phyloP scores from a whole-genome alignment of 495 filamentous ascomycete genomes.

The Acidomyces sp. region DNA sequence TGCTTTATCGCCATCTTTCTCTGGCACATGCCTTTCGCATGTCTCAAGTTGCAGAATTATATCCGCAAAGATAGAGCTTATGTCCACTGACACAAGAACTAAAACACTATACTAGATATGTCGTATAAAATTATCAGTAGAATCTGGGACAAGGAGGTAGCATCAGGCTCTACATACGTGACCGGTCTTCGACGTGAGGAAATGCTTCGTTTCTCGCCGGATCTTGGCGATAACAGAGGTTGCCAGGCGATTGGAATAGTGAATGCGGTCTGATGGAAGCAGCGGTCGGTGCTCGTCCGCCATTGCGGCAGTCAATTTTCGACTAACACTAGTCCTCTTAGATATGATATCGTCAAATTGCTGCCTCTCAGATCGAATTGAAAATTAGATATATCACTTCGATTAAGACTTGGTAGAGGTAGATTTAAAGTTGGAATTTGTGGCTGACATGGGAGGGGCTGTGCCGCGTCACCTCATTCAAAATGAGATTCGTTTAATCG shows the following conservation, averaged over 20 bases:
- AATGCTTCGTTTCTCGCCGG: conserved; percentile 13
- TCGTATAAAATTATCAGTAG: too few species aligned
- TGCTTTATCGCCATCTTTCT: conserved; percentile 28
- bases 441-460: too few species aligned
- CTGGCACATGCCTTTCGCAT: conserved; percentile 37
- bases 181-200: conserved; percentile 16
- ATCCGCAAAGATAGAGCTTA: conserved; percentile 46
- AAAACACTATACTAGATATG: conserved; percentile 46
- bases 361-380: too few species aligned
- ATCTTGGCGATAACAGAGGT: not conserved
- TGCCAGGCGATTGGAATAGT: not conserved
- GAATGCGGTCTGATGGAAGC: not conserved
- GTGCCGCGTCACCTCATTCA: too few species aligned
- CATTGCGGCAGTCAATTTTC: not conserved
- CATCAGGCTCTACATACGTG: too few species aligned
- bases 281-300: conserved; percentile 1
- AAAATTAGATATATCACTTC: too few species aligned
- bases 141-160: too few species aligned
- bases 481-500: too few species aligned
- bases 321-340: not conserved
- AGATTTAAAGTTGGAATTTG: too few species aligned
- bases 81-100: conserved; percentile 42
- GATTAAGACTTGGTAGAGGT: not conserved
- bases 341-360: not conserved
- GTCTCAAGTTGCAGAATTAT: conserved; percentile 48